Evolutionary conservation across 2,329 filamentous ascomycete genomes (phyloP).

Genomic region (Paraconiothyrium brasiliense): DNA sequence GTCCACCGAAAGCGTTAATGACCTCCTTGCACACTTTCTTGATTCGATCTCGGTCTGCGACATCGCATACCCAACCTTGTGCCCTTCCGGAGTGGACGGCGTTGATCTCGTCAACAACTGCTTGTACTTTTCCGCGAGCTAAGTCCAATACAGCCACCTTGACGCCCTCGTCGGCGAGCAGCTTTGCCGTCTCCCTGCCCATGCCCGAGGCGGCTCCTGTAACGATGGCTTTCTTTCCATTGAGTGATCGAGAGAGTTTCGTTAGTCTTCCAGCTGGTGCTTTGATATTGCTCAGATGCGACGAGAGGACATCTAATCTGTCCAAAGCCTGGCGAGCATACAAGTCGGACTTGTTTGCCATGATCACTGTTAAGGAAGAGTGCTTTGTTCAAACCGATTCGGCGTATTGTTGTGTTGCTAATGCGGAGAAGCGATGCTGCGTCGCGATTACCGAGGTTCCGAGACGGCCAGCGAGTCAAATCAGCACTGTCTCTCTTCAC

Average conservation of each 20-base stretch:
- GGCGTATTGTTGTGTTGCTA: not conserved
- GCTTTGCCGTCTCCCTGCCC: not conserved
- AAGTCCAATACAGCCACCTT: not conserved
- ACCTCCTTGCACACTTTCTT: not conserved
- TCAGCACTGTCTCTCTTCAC: not conserved
- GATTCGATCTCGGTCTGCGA: not conserved
- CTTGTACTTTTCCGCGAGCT: not conserved
- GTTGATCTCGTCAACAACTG: constrained; percentile 1
- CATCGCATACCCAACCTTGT: not conserved
- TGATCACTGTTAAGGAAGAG: not conserved
- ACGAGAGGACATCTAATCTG: not conserved
- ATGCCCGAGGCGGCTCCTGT: constrained; percentile 1
- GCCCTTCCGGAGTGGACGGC: not conserved
- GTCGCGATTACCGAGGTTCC: not conserved
- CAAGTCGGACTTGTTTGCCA: not conserved
- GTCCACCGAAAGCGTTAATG: not conserved
- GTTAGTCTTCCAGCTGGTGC: not conserved
- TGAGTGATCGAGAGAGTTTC: not conserved
- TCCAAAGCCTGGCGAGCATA: not conserved
- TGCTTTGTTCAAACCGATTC: not conserved
- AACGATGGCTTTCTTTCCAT: not conserved
- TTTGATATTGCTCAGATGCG: not conserved
- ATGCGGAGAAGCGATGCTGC: constrained; percentile 2
- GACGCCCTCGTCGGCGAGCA: not conserved
- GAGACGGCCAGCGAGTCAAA: not conserved